Conservation (phyloP, 352 stramenopile genomes). For the Globisporangium rhizosaccharum region DNA sequence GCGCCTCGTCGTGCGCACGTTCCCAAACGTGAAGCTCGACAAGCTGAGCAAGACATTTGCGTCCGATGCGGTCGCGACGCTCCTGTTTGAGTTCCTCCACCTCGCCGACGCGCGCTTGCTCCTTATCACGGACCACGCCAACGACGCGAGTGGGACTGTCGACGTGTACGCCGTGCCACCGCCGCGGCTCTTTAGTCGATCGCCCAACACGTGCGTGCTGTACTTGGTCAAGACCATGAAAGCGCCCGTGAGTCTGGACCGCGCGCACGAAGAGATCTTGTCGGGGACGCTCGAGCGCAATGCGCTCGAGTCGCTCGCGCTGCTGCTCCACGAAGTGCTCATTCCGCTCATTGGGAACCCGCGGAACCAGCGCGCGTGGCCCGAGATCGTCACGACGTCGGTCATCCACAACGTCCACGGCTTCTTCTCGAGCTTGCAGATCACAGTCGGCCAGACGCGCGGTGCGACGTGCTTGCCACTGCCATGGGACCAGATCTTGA, state of each 20-base stretch:
- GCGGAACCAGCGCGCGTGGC: constrained; percentile 75
- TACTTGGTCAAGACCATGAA: constrained; percentile 77
- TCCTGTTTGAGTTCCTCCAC: constrained; percentile 74
- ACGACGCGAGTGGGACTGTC: constrained; percentile 37
- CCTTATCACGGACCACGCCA: constrained; percentile 68
- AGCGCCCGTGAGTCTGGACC: constrained; percentile 48
- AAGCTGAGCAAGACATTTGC: constrained; percentile 54
- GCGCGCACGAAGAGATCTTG: constrained; percentile 67
- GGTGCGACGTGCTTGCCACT: constrained; percentile 81
- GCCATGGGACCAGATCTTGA: constrained; percentile 71
- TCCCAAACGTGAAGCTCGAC: constrained; percentile 54
- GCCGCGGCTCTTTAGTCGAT: constrained; percentile 31
- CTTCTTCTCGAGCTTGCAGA: constrained; percentile 85
- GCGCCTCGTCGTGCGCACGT: constrained; percentile 53
- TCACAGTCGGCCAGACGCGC: constrained; percentile 82
- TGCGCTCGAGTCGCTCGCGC: constrained; percentile 63
- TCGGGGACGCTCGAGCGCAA: constrained; percentile 68
- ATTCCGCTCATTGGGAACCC: constrained; percentile 72
- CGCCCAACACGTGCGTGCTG: constrained; percentile 35
- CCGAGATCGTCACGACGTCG: constrained; percentile 76
- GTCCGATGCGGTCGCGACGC: constrained; percentile 46
- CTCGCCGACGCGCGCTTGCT: constrained; percentile 51
- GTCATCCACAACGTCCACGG: constrained; percentile 72
- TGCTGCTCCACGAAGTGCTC: constrained; percentile 72
- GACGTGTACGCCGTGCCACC: constrained; percentile 64